phyloP scores from a whole-genome alignment of 192 early-diverging fungal species.

The Martensiomyces pterosporus region DNA sequence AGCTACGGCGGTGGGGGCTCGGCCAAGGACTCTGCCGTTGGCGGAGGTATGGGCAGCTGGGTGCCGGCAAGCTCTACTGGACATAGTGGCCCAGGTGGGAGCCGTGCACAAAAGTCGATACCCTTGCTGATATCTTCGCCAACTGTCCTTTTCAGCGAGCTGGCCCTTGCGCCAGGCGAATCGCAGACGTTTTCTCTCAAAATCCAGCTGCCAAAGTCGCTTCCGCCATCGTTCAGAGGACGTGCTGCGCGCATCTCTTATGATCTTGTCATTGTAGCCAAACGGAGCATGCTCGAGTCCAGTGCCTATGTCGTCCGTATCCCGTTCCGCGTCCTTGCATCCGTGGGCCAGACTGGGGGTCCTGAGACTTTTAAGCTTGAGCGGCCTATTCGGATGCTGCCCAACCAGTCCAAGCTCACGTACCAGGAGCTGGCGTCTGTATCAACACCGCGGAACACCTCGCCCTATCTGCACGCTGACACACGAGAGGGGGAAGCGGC shows the following conservation, averaged over 20 bases:
- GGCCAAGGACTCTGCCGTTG: conserved; percentile 13
- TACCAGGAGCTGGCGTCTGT: conserved; percentile 20
- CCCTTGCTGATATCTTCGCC: conserved; percentile 36
- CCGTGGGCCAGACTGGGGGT: conserved; percentile 7
- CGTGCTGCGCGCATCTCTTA: conserved; percentile 32
- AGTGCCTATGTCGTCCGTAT: conserved; percentile 31
- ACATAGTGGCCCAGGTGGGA: conserved; percentile 1
- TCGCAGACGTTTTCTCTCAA: conserved; percentile 43
- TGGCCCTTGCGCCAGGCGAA: conserved; percentile 38
- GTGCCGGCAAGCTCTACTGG: conserved; percentile 11
- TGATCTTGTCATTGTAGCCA: conserved; percentile 43
- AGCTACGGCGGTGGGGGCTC: conserved; percentile 1
- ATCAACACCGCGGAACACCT: conserved; percentile 32
- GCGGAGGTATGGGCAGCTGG: conserved; percentile 41
- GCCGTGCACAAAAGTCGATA: conserved; percentile 22
- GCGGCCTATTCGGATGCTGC: conserved; percentile 32
- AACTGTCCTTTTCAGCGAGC: conserved; percentile 45
- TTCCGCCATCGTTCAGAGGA: conserved; percentile 47
- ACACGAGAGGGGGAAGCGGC: neutral
- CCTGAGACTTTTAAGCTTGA: conserved; percentile 12
- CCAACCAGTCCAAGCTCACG: conserved; percentile 20
- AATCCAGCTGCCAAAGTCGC: conserved; percentile 26
- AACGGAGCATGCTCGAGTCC: conserved; percentile 43
- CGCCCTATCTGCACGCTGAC: conserved; percentile 12
- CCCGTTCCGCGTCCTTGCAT: conserved; percentile 38